Conservation (phyloP, 441 rosid species). For the Adansonia rubrostipa region DNA sequence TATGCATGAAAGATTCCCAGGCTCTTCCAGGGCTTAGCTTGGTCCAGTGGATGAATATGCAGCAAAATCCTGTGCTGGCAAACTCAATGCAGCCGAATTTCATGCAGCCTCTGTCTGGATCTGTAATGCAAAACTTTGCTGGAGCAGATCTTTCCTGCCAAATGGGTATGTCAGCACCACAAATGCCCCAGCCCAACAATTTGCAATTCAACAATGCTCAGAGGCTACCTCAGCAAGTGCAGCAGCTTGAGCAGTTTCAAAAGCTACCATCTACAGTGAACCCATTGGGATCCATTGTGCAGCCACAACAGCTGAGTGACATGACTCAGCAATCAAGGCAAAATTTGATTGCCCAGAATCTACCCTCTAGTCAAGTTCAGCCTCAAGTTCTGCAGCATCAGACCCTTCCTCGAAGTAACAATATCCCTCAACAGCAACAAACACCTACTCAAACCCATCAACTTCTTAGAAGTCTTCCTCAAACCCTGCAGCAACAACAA, state of each 20-base stretch:
- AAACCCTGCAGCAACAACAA: conserved; percentile 43
- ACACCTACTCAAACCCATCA: conserved; percentile 49
- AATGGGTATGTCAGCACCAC: conserved; percentile 52
- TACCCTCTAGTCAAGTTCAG: conserved; percentile 51
- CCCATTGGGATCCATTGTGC: conserved; percentile 43
- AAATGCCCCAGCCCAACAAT: conserved; percentile 56
- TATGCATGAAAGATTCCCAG: conserved; percentile 56
- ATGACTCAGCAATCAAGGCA: conserved; percentile 54
- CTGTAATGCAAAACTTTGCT: conserved; percentile 13
- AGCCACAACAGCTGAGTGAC: conserved; percentile 53
- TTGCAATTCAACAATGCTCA: conserved; percentile 47
- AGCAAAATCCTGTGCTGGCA: conserved; percentile 49
- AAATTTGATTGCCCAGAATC: conserved; percentile 46
- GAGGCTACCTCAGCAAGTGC: conserved; percentile 58
- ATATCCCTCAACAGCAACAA: conserved; percentile 53
- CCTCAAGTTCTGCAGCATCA: conserved; percentile 59
- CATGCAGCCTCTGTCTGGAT: conserved; percentile 40
- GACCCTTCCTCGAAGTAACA: conserved; percentile 41
- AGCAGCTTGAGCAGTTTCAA: conserved; percentile 50
- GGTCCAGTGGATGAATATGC: conserved; percentile 62
- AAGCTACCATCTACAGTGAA: conserved; percentile 50
- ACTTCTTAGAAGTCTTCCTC: conserved; percentile 50
- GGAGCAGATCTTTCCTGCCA: conserved; percentile 63
- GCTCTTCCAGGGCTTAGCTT: conserved; percentile 60
- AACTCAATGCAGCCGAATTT: conserved; percentile 60